Evolutionary conservation across 192 early-diverging fungal species (phyloP), one percentile per base, ranked within the genome.

Genomic region (Globomyces pollinis-pini): DNA sequence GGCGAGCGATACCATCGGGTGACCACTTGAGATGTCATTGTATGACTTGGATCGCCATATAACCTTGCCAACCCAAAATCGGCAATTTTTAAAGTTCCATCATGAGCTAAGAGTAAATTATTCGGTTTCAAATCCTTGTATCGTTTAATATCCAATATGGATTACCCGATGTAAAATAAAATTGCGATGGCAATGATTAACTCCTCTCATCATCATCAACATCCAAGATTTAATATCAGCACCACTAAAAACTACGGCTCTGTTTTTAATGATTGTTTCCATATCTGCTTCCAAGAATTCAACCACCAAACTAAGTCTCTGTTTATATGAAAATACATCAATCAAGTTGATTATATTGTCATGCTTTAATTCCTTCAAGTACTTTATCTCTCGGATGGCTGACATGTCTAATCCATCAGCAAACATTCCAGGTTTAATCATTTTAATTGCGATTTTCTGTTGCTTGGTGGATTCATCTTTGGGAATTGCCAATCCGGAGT

Each of bases 51-150:
- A 66, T 93, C 88, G 34, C 88, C 93, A 78, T 79, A 99, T 59
- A 94, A 90, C n/a, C 93, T 66, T n/a, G 96, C 91, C 31, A 99
- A 71, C 72, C 96, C 96, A 69, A 99, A 99, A 89, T 99, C 96
- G 0, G 91, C 96, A 71, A 99, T 72, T 63, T 99, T 99, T 26
- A 99, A 71, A 61, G 90, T 84, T 4, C 96, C 96, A 65, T 93
- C 86, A 2, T 74, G 75, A 0, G 70, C 72, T 13, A 80, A 55
- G 29, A 80, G 65, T 34, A 66, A 44, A 64, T 80, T 80, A 51
- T 80, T 76, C 21, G 78, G 78, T 62, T 80, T 80, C 67, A 80
- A 52, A 71, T 80, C 81, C 34, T 34, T 8, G 28, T 1, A 62
- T 31, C 54, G 20, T n/a, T n/a, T n/a, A n/a, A n/a, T n/a, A n/a